Evolutionary conservation across 2,329 filamentous ascomycete genomes (phyloP).

Genomic region (Penicillium oxalicum): DNA sequence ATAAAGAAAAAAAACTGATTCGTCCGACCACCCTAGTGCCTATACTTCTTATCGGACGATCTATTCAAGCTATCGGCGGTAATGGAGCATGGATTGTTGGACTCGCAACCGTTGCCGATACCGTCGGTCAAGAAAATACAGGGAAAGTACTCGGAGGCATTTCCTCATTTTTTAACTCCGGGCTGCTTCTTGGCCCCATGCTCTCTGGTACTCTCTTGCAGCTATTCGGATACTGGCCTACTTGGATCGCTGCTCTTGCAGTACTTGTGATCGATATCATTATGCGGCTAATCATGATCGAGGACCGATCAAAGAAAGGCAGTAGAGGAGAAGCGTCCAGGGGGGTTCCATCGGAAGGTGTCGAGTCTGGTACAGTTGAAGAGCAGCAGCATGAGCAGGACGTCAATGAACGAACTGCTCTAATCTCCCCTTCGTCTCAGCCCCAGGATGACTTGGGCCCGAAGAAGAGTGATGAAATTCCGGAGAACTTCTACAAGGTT

Average conservation of each 20-base stretch:
- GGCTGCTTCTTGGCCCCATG: not conserved
- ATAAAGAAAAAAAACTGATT: no score
- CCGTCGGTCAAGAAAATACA: not conserved
- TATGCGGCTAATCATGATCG: not conserved
- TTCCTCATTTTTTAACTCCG: not conserved
- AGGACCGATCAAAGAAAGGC: not conserved
- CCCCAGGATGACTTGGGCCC: no score
- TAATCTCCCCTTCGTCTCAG: no score
- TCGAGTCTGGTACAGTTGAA: no score
- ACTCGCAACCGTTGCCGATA: not conserved
- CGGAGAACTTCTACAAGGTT: no score
- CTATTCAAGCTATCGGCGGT: not conserved
- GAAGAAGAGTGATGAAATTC: no score
- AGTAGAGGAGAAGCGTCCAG: no score
- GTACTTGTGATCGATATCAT: not conserved
- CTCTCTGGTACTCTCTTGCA: not conserved
- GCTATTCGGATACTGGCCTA: not conserved
- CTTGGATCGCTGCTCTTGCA: not conserved
- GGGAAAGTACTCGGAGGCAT: not conserved
- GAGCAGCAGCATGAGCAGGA: no score
- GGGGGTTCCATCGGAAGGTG: no score
- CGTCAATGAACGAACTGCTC: no score
- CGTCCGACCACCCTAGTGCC: no score
- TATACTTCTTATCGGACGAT: not conserved
- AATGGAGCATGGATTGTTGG: not conserved